phyloP scores from a whole-genome alignment of 306 rosid species.

The Astragalus glycyphyllos region DNA sequence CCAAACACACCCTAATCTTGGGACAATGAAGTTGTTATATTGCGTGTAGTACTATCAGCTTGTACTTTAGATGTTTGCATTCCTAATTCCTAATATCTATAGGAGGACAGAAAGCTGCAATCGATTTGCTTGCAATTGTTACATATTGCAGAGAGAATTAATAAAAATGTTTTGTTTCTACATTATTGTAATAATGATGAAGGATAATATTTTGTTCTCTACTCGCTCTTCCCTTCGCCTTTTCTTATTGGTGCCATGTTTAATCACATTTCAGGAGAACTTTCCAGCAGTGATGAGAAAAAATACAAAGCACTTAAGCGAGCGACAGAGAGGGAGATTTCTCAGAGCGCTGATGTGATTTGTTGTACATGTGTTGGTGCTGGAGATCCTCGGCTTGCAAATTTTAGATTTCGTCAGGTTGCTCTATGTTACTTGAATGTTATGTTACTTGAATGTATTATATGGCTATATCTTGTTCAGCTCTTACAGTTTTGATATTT shows the following conservation, averaged over 20 bases:
- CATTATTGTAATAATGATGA: neutral
- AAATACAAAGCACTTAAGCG: conserved; percentile 97
- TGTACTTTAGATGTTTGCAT: conserved; percentile 8
- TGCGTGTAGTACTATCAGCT: neutral
- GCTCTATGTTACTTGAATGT: conserved; percentile 36
- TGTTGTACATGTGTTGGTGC: conserved; percentile 99
- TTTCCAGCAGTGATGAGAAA: conserved; percentile 98
- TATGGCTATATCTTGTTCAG: conserved; percentile 12
- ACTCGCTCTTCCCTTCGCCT: too few species aligned
- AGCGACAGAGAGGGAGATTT: conserved; percentile 99
- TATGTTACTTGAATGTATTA: conserved; percentile 22
- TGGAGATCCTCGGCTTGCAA: conserved; percentile 96
- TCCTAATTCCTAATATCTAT: neutral
- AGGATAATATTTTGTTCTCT: neutral
- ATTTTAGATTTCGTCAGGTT: conserved; percentile 99
- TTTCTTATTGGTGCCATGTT: neutral
- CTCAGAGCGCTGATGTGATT: conserved; percentile 99
- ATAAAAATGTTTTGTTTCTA: neutral
- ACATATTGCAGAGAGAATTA: conserved; percentile 5
- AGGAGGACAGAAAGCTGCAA: too few species aligned
- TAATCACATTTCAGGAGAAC: conserved; percentile 67
- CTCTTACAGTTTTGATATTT: conserved; percentile 34
- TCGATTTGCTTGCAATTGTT: neutral
- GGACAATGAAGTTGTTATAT: neutral
- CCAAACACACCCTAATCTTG: neutral